Conservation (phyloP, 495 filamentous ascomycete species). For the Lentithecium fluviatile region DNA sequence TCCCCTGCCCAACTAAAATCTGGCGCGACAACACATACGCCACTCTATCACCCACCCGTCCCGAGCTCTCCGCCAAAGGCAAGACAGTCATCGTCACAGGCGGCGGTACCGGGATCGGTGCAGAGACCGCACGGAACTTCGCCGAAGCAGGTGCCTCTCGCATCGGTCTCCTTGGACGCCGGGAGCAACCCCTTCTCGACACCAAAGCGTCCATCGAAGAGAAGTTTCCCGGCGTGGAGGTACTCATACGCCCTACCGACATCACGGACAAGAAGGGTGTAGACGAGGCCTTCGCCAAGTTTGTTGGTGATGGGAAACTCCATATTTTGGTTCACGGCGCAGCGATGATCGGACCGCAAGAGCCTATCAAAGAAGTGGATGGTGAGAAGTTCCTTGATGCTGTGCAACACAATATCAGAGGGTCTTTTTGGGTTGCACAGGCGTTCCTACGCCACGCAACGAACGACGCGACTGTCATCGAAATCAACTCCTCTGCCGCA, state of each 20-base stretch:
- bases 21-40: constrained; percentile 25
- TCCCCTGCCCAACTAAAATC: constrained; percentile 31
- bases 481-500: constrained; percentile 43
- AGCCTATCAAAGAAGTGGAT: constrained; percentile 30
- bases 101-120: constrained; percentile 28
- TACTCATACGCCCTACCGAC: constrained; percentile 43
- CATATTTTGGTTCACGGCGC: constrained; percentile 28
- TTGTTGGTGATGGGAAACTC: constrained; percentile 38
- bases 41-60: constrained; percentile 23
- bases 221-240: constrained; percentile 31
- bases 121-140: constrained; percentile 22
- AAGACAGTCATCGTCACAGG: constrained; percentile 31
- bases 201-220: constrained; percentile 39
- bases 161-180: constrained; percentile 36
- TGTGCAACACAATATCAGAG: constrained; percentile 45
- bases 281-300: constrained; percentile 44
- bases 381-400: constrained; percentile 41
- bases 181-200: constrained; percentile 39
- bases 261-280: constrained; percentile 47
- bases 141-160: constrained; percentile 27
- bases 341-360: constrained; percentile 36
- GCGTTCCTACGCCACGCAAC: constrained; percentile 47
- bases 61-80: constrained; percentile 27
- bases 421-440: constrained; percentile 44
- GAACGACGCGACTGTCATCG: constrained; percentile 43